Evolutionary conservation across 2,329 filamentous ascomycete species (phyloP), one percentile per base, ranked within the genome.

Genomic region (Didymella lethalis): DNA sequence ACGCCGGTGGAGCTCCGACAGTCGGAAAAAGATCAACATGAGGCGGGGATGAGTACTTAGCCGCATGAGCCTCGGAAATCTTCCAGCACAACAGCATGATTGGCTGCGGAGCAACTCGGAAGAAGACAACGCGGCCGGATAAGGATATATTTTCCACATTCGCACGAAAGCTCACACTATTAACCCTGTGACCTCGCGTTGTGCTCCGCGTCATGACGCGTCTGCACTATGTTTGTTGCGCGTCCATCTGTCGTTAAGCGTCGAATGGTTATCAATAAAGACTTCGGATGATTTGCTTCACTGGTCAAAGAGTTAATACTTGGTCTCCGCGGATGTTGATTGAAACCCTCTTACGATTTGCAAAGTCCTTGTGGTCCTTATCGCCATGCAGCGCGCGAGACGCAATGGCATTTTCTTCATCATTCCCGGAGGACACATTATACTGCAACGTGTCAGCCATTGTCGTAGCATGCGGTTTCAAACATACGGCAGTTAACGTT

Each of bases 331-430:
- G 44, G n/a, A 63, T 16, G 14, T 2, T 7, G 32, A 11, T 14
- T 20, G 2, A 44, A 2, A 28, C 25, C 25, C 2, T 31, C 73
- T 67, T 65, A 77, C 74, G 53, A 48, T 66, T 74, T 5, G 63
- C 66, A 54, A 75, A 77, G 41, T 77, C 74, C 46, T 75, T 74
- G 62, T 77, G 74, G 4, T 75, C 73, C 53, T 74, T 76, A 23
- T 59, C 36, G 57, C 73, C 74, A 34, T 72, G 72, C 20, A 77
- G 64, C 31, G 74, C 74, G 23, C 73, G 71, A 38, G 59, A 63
- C 12, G 73, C 74, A 41, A 77, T 77, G 11, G 73, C 74, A 45
- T 77, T 69, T 59, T 75, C 71, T 57, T 77, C 74, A 4, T 71
- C 70, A 57, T 76, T 70, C 8, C 74, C 73, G 8, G 66, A 71